Conservation (phyloP, 2,329 filamentous ascomycete species). For the Stagonosporopsis cucurbitacearum region DNA sequence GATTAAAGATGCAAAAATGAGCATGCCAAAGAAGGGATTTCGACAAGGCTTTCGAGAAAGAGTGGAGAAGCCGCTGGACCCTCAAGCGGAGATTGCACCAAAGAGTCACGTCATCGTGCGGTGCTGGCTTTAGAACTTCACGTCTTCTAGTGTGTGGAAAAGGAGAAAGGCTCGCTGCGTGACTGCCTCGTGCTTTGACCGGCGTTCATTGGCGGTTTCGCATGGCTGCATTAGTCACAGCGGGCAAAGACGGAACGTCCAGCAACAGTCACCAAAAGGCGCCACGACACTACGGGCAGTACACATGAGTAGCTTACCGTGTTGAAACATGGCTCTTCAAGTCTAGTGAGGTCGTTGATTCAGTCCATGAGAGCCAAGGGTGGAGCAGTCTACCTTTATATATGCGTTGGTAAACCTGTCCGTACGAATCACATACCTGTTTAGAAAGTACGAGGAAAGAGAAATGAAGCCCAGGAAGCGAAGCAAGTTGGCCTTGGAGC, state of each 20-base stretch:
- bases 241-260: neutral
- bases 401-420: neutral
- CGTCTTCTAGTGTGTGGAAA: slow-evolving; percentile 12
- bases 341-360: neutral
- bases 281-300: neutral
- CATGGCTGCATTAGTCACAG: slow-evolving; percentile 12
- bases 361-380: neutral
- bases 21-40: neutral
- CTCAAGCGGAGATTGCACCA: neutral
- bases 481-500: neutral
- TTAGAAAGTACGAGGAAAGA: neutral
- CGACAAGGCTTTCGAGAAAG: slow-evolving; percentile 10
- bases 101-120: slow-evolving; percentile 9
- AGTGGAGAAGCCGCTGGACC: slow-evolving; percentile 7
- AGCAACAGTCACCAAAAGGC: neutral
- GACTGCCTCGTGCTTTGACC: slow-evolving; percentile 14
- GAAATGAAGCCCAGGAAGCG: neutral
- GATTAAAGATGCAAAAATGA: neutral
- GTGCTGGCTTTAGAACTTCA: slow-evolving; percentile 3
- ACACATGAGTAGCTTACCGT: neutral
- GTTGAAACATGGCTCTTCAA: neutral
- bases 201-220: slow-evolving; percentile 12
- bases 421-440: neutral
- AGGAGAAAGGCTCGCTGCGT: neutral
- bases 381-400: neutral